phyloP scores from a whole-genome alignment of 2,329 filamentous ascomycete genomes.

The Aspergillus sp. region DNA sequence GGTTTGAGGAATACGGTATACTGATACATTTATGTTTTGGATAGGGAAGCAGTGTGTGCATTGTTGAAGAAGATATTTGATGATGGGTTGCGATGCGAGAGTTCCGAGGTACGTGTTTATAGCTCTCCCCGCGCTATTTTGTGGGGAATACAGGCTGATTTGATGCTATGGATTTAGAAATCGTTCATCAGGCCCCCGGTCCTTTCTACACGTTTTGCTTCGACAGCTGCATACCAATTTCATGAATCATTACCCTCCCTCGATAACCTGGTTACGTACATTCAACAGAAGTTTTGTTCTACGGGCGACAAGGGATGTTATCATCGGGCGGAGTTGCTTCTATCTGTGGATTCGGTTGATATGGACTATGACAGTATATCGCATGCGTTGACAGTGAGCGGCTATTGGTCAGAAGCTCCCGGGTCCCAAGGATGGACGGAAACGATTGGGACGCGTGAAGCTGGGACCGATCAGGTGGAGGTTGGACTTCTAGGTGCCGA shows the following conservation, averaged over 20 bases:
- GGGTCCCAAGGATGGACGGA: conserved; percentile 48
- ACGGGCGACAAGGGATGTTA: conserved; percentile 53
- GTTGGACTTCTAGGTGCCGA: conserved; percentile 75
- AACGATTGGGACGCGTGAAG: conserved; percentile 31
- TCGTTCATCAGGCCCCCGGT: conserved; percentile 63
- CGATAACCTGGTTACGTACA: conserved; percentile 54
- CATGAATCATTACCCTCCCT: conserved; percentile 64
- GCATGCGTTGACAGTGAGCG: conserved; percentile 64
- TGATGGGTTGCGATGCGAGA: conserved; percentile 54
- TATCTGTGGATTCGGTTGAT: conserved; percentile 65
- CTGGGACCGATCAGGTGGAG: conserved; percentile 61
- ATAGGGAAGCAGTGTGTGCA: conserved; percentile 56
- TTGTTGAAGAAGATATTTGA: conserved; percentile 60
- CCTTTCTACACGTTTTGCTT: conserved; percentile 59
- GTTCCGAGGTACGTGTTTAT: conserved; percentile 43
- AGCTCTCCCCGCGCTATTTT: background rate
- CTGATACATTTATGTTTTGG: background rate
- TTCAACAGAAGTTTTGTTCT: conserved; percentile 54
- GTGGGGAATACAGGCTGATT: background rate
- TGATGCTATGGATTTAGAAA: conserved; percentile 37
- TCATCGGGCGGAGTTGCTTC: conserved; percentile 47
- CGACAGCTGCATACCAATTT: conserved; percentile 67
- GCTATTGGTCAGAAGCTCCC: conserved; percentile 55
- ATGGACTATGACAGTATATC: conserved; percentile 73
- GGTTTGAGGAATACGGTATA: conserved; percentile 1